A percentile compares a stretch with the other conserved stretches of the same genome.
Conservation (phyloP, 2,329 filamentous ascomycete species). For the Talaromyces sp. region DNA sequence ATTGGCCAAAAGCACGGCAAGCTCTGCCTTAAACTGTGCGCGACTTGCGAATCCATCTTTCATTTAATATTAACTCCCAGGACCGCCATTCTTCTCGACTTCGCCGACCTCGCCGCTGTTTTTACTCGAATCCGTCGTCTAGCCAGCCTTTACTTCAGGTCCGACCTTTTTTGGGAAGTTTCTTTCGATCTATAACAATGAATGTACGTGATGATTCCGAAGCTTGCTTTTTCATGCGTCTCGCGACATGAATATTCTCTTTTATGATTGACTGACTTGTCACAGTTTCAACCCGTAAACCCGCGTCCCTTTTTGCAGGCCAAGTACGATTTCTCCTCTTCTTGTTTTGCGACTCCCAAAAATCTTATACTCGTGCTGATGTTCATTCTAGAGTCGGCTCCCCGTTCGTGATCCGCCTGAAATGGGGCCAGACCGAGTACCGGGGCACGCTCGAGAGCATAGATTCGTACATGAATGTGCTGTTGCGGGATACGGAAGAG, state of each 20-base stretch:
- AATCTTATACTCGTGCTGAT: background rate
- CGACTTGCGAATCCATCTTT: background rate
- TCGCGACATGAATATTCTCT: background rate
- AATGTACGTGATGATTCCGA: conserved; percentile 21
- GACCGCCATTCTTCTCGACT: background rate
- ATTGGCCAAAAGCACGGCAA: background rate
- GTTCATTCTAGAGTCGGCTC: conserved; percentile 65
- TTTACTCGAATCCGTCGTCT: background rate
- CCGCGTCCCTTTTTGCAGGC: conserved; percentile 93
- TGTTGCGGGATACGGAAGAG: conserved; percentile 85
- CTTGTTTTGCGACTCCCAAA: background rate
- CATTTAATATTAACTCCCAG: background rate
- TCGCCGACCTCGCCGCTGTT: background rate
- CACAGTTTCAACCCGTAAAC: conserved; percentile 84
- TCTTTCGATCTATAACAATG: conserved; percentile 19
- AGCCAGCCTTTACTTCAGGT: background rate
- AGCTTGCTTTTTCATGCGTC: background rate
- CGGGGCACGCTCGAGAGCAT: conserved; percentile 87
- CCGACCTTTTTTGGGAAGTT: background rate
- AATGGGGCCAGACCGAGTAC: conserved; percentile 98
- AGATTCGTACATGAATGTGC: conserved; percentile 99
- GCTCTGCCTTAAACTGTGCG: no score
- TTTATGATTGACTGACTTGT: background rate
- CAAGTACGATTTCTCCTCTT: conserved; percentile 53
- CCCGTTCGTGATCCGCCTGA: conserved; percentile 83